Evolutionary conservation across 345 rosid species (phyloP), one percentile per base, ranked within the genome.

Genomic region (Populus euphratica): DNA sequence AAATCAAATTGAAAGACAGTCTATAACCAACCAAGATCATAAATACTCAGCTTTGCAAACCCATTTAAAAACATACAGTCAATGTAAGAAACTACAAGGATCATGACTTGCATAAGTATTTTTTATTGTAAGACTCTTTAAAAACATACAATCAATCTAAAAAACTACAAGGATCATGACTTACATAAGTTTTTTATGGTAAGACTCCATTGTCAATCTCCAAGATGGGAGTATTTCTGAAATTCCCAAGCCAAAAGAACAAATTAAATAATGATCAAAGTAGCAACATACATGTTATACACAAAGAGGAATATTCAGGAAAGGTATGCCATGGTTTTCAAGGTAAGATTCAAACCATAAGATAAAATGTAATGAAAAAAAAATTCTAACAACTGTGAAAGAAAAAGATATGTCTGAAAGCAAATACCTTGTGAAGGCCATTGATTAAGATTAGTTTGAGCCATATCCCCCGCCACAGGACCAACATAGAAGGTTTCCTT

Each of bases 401-500:
- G 36, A 11, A 25, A 8, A 61, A 2, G 10, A n/a, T 0, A 0
- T 14, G n/a, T 6, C 13, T 1, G 20, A 21, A 35, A 14, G 79
- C 41, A 17, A n/a, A 44, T 77, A 91, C 98, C 96, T 85, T 86
- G 61, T 4, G 87, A 70, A 69, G 97, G 97, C 99, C 99, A 94
- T 61, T 89, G 86, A 76, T 90, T 91, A 77, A 85, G 89, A 68
- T 64, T 62, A 80, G 54, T 77, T 56, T 77, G 81, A 73, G 75
- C 63, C 12, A 33, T 39, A 35, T 8, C 82, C 38, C 80, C 90
- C 33, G 82, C 77, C 2, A 86, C 68, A 63, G 96, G 93, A 70
- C 98, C 98, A 78, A 93, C 23, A 70, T 88, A 82, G 79, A 89
- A 94, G 47, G 87, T 76, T 85, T 94, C 98, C 76, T 91, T 93